A percentile compares a stretch with the other conserved stretches of the same genome.
Evolutionary conservation across 2,329 filamentous ascomycete genomes (phyloP).

Genomic region (Aspergillus sojae): DNA sequence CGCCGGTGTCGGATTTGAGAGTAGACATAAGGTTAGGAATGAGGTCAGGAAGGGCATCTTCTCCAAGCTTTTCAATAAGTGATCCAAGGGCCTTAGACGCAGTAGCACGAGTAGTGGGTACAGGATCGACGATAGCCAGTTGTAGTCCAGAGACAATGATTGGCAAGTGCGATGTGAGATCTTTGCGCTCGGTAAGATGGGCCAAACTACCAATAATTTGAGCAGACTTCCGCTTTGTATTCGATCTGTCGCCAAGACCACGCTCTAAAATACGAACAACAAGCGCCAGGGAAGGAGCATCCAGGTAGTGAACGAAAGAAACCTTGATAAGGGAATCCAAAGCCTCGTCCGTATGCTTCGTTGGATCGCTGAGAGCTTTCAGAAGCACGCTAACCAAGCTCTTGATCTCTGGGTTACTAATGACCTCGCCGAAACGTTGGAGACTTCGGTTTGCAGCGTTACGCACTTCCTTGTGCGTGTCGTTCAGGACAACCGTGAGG

Average conservation of each 20-base stretch:
- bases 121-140: conserved; percentile 87
- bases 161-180: conserved; percentile 85
- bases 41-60: conserved; percentile 93
- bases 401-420: conserved; percentile 97
- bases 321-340: conserved; percentile 94
- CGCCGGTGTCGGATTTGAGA: conserved; percentile 94
- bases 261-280: conserved; percentile 95
- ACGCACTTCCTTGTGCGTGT: conserved; percentile 97
- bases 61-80: conserved; percentile 95
- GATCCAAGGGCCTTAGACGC: conserved; percentile 95
- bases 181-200: conserved; percentile 94
- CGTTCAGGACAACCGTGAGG: conserved; percentile 88
- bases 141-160: conserved; percentile 90
- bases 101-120: conserved; percentile 93
- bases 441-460: conserved; percentile 90
- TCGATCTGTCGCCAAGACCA: conserved; percentile 85
- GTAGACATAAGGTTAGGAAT: conserved; percentile 98
- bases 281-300: conserved; percentile 90
- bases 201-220: conserved; percentile 98
- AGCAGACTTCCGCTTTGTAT: conserved; percentile 92
- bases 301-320: conserved; percentile 98
- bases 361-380: conserved; percentile 95
- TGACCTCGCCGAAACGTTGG: conserved; percentile 97
- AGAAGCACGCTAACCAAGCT: conserved; percentile 85
- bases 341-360: conserved; percentile 93